Base-by-base conservation (phyloP, 1,139 yeast genomes). In the Candida labiduridarum region DNA sequence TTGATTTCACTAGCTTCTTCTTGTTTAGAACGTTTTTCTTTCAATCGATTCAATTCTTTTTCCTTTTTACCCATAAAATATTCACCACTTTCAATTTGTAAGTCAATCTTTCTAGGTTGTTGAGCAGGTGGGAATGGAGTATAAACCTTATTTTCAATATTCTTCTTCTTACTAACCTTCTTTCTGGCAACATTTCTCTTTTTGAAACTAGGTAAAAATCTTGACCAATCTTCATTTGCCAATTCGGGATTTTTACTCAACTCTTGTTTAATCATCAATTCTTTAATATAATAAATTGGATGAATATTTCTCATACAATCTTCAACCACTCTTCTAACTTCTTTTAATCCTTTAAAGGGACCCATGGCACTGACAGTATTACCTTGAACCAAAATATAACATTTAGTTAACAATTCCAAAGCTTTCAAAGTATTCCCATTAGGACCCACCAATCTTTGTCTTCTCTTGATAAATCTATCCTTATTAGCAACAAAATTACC, bases 41-140 rank as follows among this genome's bases (percentile, higher is more conserved):
- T 86, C 59, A 86, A 73, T 60, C 85, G 84, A 69, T 82, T 85
- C 59, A 77, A 74, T 55, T 84, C 87, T 76, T 88, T 89, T 61
- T 92, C 96, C 60, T 76, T 81, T 73, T 89, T 88, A 53, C 90
- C 89, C 72, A 94, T 79, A 83, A 94, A 94, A 75, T 90, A 94
- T 69, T 95, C 99, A 82, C 99, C 99, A 76, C 96, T 86, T 72
- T 94, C 99, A 71, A 95, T 91, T 74, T 92, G 96, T 67, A 92
- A 76, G 82, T 95, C 99, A 70, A 95, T 79, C 88, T 94, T 92
- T 78, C 99, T 87, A 65, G 98, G 99, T 59, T 83, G 82, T 72
- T 90, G 99, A 52, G 90, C 89, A 59, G 99, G 99, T 72, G 99
- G 99, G 91, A 95, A 95, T 65, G 99, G 99, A 31, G 99, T 94